These are phyloP conservation scores for Linum trigynum DNA, from an alignment of 345 rosid genomes.

Conservation along the genomic window DNA sequence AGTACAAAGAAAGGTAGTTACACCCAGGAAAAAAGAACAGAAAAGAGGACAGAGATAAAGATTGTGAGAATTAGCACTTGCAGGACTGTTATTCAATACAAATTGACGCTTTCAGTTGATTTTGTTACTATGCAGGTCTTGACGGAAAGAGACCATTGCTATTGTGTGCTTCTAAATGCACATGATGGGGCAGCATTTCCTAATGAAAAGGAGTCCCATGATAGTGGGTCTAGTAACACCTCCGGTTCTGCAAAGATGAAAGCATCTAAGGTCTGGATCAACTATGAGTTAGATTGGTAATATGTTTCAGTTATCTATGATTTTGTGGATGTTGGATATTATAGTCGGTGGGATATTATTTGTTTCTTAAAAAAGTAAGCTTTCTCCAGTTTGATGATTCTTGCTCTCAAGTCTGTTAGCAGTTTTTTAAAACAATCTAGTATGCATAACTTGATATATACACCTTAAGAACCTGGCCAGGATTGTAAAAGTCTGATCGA, in stretches of 20 bases:
- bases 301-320: neutral
- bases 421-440: neutral
- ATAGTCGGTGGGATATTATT: neutral
- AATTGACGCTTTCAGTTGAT: neutral
- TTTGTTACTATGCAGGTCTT: constrained; percentile 44
- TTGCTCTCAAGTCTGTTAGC: neutral
- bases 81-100: neutral
- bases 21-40: too few relatives aligned
- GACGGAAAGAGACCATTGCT: constrained; percentile 81
- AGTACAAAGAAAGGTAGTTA: too few relatives aligned
- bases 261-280: constrained; percentile 56
- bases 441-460: neutral
- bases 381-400: neutral
- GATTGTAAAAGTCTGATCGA: neutral
- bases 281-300: constrained; percentile 4
- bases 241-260: constrained; percentile 30
- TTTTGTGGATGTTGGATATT: neutral
- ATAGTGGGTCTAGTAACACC: constrained; percentile 36
- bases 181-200: constrained; percentile 97
- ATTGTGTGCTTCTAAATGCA: constrained; percentile 87
- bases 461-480: neutral
- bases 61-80: too few relatives aligned
- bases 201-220: constrained; percentile 31
- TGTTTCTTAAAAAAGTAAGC: neutral
- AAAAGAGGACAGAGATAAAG: too few relatives aligned